phyloP scores from a whole-genome alignment of 495 filamentous ascomycete species.

The Aspergillus indologenus region DNA sequence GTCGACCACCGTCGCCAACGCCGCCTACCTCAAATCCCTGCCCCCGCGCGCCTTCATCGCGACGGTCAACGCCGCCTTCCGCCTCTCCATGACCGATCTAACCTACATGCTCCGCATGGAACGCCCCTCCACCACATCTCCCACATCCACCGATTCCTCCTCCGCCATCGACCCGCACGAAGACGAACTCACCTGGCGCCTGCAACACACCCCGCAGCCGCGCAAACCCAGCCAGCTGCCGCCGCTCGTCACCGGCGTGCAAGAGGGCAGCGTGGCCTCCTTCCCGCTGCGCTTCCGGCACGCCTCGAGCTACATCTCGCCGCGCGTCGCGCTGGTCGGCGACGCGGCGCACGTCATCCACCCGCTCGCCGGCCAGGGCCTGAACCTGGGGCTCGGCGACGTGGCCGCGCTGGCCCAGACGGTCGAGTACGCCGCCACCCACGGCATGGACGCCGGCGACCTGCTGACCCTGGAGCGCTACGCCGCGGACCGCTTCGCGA shows the following conservation, averaged over 20 bases:
- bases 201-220: slow-evolving; percentile 60
- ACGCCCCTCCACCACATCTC: slow-evolving; percentile 21
- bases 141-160: slow-evolving; percentile 5
- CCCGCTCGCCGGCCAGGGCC: slow-evolving; percentile 88
- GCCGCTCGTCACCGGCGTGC: slow-evolving; percentile 60
- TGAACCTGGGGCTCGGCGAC: slow-evolving; percentile 91
- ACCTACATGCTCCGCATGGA: slow-evolving; percentile 69
- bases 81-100: slow-evolving; percentile 73
- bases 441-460: slow-evolving; percentile 82
- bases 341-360: slow-evolving; percentile 96
- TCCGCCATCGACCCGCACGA: slow-evolving; percentile 44
- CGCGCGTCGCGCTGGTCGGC: slow-evolving; percentile 83
- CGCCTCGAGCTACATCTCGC: slow-evolving; percentile 84
- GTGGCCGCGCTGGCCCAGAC: slow-evolving; percentile 69
- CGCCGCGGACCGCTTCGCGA: slow-evolving; percentile 69
- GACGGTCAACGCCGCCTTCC: slow-evolving; percentile 92
- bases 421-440: slow-evolving; percentile 70
- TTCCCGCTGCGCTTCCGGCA: slow-evolving; percentile 92
- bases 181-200: slow-evolving; percentile 78
- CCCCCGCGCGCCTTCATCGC: slow-evolving; percentile 68
- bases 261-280: slow-evolving; percentile 76
- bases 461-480: slow-evolving; percentile 75
- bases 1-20: slow-evolving; percentile 79
- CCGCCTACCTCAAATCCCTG: slow-evolving; percentile 75
- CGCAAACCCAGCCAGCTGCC: slow-evolving; percentile 43